A percentile compares a stretch with the other conserved stretches of the same genome.
Evolutionary conservation across 129 eudicot genomes (phyloP).

Genomic region (Arctium minus): DNA sequence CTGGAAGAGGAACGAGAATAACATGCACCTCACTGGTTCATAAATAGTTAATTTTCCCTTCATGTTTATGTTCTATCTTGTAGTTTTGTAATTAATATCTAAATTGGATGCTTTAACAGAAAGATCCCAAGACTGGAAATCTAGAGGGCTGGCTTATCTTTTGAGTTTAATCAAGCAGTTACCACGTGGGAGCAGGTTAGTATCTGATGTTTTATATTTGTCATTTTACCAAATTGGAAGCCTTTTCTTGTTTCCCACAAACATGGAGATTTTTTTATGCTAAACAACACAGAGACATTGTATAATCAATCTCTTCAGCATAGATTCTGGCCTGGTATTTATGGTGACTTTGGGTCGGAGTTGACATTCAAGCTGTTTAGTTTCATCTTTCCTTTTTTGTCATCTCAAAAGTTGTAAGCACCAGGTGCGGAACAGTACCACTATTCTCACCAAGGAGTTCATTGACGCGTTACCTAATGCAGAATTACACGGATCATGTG

Average conservation of each 20-base stretch:
- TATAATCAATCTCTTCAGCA: background rate
- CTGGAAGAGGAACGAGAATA: slow-evolving; percentile 1
- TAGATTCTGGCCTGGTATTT: background rate
- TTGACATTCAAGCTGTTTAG: background rate
- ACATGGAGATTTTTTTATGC: background rate
- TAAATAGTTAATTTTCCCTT: background rate
- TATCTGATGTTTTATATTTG: slow-evolving; percentile 2
- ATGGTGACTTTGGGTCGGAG: background rate
- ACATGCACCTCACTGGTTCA: background rate
- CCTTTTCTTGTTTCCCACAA: background rate
- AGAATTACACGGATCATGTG: slow-evolving; percentile 85
- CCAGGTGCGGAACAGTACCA: slow-evolving; percentile 94
- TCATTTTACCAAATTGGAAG: background rate
- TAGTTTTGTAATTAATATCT: background rate
- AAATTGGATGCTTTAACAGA: slow-evolving; percentile 36
- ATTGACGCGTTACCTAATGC: slow-evolving; percentile 86
- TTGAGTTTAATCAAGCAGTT: slow-evolving; percentile 69
- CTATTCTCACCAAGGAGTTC: slow-evolving; percentile 81
- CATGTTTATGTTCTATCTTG: slow-evolving; percentile 5
- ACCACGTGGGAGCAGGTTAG: slow-evolving; percentile 98
- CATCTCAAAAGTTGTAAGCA: background rate
- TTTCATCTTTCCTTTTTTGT: background rate
- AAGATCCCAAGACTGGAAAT: slow-evolving; percentile 90
- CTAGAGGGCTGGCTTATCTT: slow-evolving; percentile 63
- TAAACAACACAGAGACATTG: background rate